Percentiles rank a stretch among this genome's conserved stretches.
Evolutionary conservation across 176 grass and related monocot genomes (phyloP).

Genomic region (Ensete glaucum): DNA sequence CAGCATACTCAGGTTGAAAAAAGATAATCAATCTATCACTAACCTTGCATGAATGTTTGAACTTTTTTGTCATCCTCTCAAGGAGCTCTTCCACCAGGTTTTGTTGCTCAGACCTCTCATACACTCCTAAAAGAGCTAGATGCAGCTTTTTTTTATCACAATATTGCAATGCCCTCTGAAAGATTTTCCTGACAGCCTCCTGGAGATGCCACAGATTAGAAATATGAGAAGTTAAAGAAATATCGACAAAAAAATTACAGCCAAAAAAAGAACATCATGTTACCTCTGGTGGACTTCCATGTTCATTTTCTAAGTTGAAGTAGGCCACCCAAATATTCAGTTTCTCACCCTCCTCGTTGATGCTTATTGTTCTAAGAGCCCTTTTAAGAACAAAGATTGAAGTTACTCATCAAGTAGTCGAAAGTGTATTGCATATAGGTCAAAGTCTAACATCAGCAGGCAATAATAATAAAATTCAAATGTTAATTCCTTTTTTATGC

Average conservation of each 20-base stretch:
- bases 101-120: constrained; percentile 73
- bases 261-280: constrained; percentile 16
- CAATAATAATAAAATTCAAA: too few species aligned
- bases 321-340: constrained; percentile 97
- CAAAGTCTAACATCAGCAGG: too few species aligned
- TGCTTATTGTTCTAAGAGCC: constrained; percentile 79
- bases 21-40: background rate
- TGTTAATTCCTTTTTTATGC: too few species aligned
- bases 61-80: constrained; percentile 86
- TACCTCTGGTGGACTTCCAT: constrained; percentile 83
- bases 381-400: constrained; percentile 28
- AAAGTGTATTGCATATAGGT: too few species aligned
- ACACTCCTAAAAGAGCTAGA: constrained; percentile 74
- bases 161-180: constrained; percentile 84
- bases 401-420: background rate
- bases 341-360: constrained; percentile 78
- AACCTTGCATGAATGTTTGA: constrained; percentile 90
- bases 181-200: constrained; percentile 84
- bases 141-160: constrained; percentile 85
- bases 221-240: constrained; percentile 9
- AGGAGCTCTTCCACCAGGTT: constrained; percentile 65
- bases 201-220: constrained; percentile 31
- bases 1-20: background rate
- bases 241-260: constrained; percentile 1
- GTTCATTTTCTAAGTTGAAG: constrained; percentile 94